Conservation (phyloP, 352 stramenopile genomes). For the Phytophthora macrochlamydospora region DNA sequence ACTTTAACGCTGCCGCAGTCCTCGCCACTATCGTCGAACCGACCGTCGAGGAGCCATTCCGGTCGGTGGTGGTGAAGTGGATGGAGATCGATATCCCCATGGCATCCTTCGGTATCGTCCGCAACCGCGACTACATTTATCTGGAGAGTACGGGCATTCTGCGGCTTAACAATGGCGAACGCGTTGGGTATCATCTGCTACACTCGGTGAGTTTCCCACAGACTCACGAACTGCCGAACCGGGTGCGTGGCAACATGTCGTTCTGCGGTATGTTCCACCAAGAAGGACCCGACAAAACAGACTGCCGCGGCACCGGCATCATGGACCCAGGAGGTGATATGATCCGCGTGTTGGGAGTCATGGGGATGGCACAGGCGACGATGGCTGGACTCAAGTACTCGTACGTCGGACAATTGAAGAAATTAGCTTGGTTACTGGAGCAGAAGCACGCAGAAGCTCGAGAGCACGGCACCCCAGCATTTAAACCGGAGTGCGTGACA, state of each 20-base stretch:
- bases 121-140: constrained; percentile 23
- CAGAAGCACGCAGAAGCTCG: constrained; percentile 10
- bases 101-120: constrained; percentile 12
- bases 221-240: constrained; percentile 18
- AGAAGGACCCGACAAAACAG: too few species aligned
- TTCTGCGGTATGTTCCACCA: too few species aligned
- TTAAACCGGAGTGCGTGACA: constrained; percentile 17
- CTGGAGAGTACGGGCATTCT: neutral
- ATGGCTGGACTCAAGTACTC: too few species aligned
- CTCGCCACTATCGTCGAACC: constrained; percentile 28
- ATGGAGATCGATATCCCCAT: constrained; percentile 16
- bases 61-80: constrained; percentile 21
- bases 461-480: neutral
- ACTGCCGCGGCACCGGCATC: too few species aligned
- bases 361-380: too few species aligned
- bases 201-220: constrained; percentile 28
- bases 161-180: constrained; percentile 13
- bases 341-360: too few species aligned
- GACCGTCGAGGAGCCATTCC: constrained; percentile 29
- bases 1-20: constrained; percentile 37
- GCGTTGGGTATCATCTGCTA: constrained; percentile 22
- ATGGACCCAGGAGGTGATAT: too few species aligned
- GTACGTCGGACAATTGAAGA: constrained; percentile 41
- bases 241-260: too few species aligned
- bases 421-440: constrained; percentile 33